phyloP scores from a whole-genome alignment of 2,329 filamentous ascomycete species.

The Exserohilum turcica region DNA sequence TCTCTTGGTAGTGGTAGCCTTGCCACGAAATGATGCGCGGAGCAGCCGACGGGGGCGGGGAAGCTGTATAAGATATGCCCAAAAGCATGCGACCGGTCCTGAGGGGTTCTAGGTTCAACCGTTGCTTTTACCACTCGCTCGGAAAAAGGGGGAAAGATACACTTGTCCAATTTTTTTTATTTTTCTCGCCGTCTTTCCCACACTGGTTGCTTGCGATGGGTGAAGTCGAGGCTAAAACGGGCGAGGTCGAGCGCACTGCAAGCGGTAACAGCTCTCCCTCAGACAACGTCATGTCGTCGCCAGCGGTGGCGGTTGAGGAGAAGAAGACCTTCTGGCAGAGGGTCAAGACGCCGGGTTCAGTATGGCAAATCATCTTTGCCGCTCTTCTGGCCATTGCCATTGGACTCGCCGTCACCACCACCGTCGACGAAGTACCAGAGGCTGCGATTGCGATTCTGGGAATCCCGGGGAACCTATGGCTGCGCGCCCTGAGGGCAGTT shows the following conservation, averaged over 20 bases:
- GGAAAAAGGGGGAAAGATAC: background rate
- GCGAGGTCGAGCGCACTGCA: slow-evolving; percentile 16
- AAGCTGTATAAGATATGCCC: slow-evolving; percentile 24
- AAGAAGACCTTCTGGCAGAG: slow-evolving; percentile 45
- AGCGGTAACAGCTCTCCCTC: slow-evolving; percentile 17
- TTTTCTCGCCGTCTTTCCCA: background rate
- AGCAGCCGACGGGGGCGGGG: slow-evolving; percentile 11
- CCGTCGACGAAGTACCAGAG: slow-evolving; percentile 52
- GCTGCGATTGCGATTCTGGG: slow-evolving; percentile 52
- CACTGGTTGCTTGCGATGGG: slow-evolving; percentile 17
- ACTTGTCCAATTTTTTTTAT: background rate
- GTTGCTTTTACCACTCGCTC: background rate
- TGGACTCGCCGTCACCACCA: slow-evolving; percentile 53
- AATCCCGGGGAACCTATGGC: slow-evolving; percentile 58
- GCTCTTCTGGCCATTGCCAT: slow-evolving; percentile 58
- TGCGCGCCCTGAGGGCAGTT: slow-evolving; percentile 56
- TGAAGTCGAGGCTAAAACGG: slow-evolving; percentile 23
- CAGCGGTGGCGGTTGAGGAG: slow-evolving; percentile 17
- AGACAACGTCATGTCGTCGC: slow-evolving; percentile 14
- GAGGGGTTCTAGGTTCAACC: background rate
- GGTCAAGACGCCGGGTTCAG: slow-evolving; percentile 52
- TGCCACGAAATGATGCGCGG: slow-evolving; percentile 19
- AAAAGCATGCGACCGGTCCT: slow-evolving; percentile 2
- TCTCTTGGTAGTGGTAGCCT: slow-evolving; percentile 26
- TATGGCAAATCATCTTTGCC: slow-evolving; percentile 57